Percentiles rank a stretch among this genome's conserved stretches.
Conservation (phyloP, 108 stramenopile genomes). For the Skeletonema potamos region DNA sequence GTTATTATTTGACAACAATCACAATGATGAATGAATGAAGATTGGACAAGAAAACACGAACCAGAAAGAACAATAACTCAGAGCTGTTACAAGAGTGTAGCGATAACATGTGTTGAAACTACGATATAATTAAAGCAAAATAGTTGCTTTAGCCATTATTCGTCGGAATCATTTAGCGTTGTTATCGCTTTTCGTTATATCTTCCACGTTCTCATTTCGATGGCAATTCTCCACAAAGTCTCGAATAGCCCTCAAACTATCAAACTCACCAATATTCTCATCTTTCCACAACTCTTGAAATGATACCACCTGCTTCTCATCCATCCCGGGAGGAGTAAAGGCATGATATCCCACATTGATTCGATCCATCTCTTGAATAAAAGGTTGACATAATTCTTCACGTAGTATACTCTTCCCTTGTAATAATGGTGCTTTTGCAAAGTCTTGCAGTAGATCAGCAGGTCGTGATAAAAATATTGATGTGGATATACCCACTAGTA, state of each 20-base stretch:
- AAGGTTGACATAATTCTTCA: conserved; percentile 34
- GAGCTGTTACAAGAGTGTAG: too few relatives aligned
- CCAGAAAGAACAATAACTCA: too few relatives aligned
- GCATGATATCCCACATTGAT: conserved; percentile 10
- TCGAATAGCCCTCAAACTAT: conserved; percentile 33
- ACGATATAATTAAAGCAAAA: too few relatives aligned
- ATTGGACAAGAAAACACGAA: not conserved
- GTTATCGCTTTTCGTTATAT: not conserved
- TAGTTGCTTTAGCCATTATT: not conserved
- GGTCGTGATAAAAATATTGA: conserved; percentile 16
- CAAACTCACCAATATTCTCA: conserved; percentile 39
- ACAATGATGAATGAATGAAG: not conserved
- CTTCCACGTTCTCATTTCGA: not conserved
- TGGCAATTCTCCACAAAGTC: conserved; percentile 36
- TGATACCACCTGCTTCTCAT: conserved; percentile 2
- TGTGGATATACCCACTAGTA: conserved; percentile 29
- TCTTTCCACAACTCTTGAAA: conserved; percentile 34
- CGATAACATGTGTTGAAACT: not conserved
- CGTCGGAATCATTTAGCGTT: not conserved
- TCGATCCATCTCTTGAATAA: conserved; percentile 12
- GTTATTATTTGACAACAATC: too few relatives aligned
- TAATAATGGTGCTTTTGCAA: conserved; percentile 20
- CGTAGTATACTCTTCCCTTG: conserved; percentile 21
- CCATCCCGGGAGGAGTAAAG: not conserved
- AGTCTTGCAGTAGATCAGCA: conserved; percentile 8